Percentiles rank a stretch among this genome's conserved stretches.
Evolutionary conservation across 768 basidiomycete species (phyloP).

Genomic region (Rhizopogon sp.): DNA sequence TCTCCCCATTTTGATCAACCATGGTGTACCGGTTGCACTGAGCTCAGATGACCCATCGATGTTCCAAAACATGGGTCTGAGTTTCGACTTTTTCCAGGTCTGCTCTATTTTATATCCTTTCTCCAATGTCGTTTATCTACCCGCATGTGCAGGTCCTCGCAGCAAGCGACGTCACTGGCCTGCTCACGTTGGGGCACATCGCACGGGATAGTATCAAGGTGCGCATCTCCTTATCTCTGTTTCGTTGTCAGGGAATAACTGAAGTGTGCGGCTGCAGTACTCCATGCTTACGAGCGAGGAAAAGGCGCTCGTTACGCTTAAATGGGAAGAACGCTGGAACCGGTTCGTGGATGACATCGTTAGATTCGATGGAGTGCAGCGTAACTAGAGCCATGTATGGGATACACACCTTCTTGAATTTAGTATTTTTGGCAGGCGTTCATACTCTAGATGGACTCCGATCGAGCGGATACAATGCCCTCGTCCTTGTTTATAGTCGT

Average conservation of each 20-base stretch:
- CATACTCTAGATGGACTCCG: background rate
- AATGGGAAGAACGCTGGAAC: constrained; percentile 47
- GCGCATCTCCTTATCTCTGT: background rate
- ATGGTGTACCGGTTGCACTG: constrained; percentile 67
- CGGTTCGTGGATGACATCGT: constrained; percentile 37
- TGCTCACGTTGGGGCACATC: constrained; percentile 56
- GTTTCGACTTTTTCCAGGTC: constrained; percentile 77
- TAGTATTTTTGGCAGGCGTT: too few relatives aligned
- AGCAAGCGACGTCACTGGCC: constrained; percentile 60
- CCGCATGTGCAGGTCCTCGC: constrained; percentile 48
- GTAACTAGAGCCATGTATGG: background rate
- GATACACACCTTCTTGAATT: too few relatives aligned
- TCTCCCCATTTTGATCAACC: constrained; percentile 63
- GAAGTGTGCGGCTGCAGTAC: constrained; percentile 31
- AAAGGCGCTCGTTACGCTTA: constrained; percentile 36
- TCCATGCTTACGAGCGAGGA: constrained; percentile 44
- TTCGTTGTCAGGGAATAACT: background rate
- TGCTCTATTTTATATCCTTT: background rate
- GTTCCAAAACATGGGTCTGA: constrained; percentile 75
- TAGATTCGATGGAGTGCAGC: background rate
- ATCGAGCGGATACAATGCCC: too few relatives aligned
- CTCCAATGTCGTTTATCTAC: background rate
- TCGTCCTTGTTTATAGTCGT: too few relatives aligned
- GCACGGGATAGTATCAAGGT: constrained; percentile 67
- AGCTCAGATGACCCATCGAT: constrained; percentile 74